A percentile compares a stretch with the other conserved stretches of the same genome.
Evolutionary conservation across 2,329 filamentous ascomycete genomes (phyloP).

Genomic region (Fusarium oligoseptatum): DNA sequence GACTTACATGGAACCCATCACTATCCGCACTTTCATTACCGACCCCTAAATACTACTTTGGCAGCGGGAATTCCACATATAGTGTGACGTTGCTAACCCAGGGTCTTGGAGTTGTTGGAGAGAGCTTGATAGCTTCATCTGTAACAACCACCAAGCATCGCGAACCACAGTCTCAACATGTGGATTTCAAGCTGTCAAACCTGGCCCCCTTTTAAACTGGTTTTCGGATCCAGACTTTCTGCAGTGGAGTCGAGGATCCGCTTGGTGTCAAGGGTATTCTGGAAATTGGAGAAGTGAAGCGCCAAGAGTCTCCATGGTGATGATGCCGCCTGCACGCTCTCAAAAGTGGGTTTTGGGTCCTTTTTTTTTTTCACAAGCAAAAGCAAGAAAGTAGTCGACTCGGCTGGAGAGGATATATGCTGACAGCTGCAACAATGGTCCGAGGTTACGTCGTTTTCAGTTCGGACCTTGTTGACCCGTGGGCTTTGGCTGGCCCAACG

Average conservation of each 20-base stretch:
- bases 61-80: background rate
- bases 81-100: background rate
- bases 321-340: background rate
- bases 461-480: conserved; percentile 2
- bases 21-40: background rate
- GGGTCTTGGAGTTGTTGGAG: background rate
- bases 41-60: background rate
- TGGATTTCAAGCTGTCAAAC: background rate
- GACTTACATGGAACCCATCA: background rate
- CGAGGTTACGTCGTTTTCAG: conserved; percentile 1
- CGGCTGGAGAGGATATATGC: background rate
- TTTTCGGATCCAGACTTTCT: background rate
- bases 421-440: conserved; percentile 1
- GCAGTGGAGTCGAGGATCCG: background rate
- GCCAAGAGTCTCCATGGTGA: background rate
- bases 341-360: background rate
- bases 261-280: background rate
- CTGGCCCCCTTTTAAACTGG: background rate
- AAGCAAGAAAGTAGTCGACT: background rate
- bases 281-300: background rate
- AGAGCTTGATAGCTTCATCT: background rate
- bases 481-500: background rate
- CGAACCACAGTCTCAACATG: background rate
- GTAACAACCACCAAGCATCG: background rate
- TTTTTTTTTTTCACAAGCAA: background rate